Base-by-base conservation (phyloP, 371 early-diverging fungal genomes). In the Apophysomyces variabilis region DNA sequence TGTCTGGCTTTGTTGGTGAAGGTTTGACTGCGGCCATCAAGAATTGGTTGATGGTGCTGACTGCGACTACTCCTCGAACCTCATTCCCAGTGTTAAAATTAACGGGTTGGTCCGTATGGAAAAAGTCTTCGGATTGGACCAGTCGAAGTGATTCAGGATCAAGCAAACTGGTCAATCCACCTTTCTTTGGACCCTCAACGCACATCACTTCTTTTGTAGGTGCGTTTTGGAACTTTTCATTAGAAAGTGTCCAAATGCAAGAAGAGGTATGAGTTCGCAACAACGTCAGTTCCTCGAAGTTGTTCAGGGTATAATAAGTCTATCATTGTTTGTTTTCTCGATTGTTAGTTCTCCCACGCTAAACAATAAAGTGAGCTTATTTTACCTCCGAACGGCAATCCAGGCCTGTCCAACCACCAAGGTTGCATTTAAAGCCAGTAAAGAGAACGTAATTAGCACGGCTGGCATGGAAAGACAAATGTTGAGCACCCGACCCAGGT, bases 201-300 rank as follows among this genome's bases (percentile, higher is more conserved):
- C 93, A 93, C 73, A 90, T 87, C 57, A 92, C 79, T 65, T 84
- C 75, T 39, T 86, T 76, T 1, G 69, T 78, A 2, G 89, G 85
- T 0, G 83, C 85, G 44, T 75, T 85, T 46, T 82, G 71, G 64
- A 88, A 87, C 4, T 75, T 60, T 2, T 68, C 44, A 32, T 83
- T 87, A 0, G 89, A 87, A 3, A 76, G 61, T 21, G 85, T 89
- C 91, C 92, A 95, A 35, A 85, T 77, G 69, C 95, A 95, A 18
- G 80, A 83, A 11, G 83, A 64, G 0, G 85, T 80, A 69, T 87
- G 82, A 1, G 71, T 62, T 18, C 90, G 77, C 26, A 93, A 76
- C 38, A 74, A 62, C 5, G 78, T 80, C 3, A 77, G 37, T 13
- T 87, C 73, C 7, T 76, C 78, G 72, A 92, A 92, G 54, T 83